Percentiles rank a stretch among this genome's conserved stretches.
These are phyloP conservation scores for Volvox carteri DNA, from an alignment of 163 green algal genomes.

Conservation along the genomic window DNA sequence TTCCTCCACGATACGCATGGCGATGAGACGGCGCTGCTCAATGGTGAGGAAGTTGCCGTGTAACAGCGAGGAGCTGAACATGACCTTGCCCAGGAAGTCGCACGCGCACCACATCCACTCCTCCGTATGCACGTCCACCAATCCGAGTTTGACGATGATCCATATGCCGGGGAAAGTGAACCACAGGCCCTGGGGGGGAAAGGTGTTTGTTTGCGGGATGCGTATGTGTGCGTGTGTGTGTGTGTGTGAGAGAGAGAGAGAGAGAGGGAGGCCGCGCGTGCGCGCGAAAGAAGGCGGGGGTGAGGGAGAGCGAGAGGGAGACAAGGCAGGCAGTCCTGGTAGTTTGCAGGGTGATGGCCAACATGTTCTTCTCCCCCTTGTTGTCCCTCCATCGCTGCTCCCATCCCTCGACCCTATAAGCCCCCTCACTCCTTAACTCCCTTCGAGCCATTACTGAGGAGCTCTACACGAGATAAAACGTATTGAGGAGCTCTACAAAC, in stretches of 20 bases:
- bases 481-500: too few species aligned
- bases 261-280: too few species aligned
- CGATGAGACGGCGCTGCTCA: conserved; percentile 72
- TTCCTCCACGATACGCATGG: conserved; percentile 78
- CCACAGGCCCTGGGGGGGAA: conserved; percentile 56
- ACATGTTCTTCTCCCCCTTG: too few species aligned
- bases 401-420: too few species aligned
- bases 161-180: conserved; percentile 60
- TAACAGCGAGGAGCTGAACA: conserved; percentile 72
- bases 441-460: too few species aligned
- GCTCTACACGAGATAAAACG: too few species aligned
- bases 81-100: conserved; percentile 67
- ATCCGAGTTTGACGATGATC: conserved; percentile 46
- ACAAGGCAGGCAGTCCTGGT: too few species aligned
- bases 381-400: too few species aligned
- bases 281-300: too few species aligned
- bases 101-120: conserved; percentile 64
- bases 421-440: too few species aligned
- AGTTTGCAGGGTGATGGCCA: too few species aligned
- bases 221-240: background rate
- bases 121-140: conserved; percentile 50
- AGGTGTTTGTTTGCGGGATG: background rate
- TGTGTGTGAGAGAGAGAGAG: background rate
- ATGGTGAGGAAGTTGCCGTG: conserved; percentile 83
- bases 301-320: too few species aligned